Evolutionary conservation across 2,329 filamentous ascomycete species (phyloP), one percentile per base, ranked within the genome.

Genomic region (Scytalidium sp.): DNA sequence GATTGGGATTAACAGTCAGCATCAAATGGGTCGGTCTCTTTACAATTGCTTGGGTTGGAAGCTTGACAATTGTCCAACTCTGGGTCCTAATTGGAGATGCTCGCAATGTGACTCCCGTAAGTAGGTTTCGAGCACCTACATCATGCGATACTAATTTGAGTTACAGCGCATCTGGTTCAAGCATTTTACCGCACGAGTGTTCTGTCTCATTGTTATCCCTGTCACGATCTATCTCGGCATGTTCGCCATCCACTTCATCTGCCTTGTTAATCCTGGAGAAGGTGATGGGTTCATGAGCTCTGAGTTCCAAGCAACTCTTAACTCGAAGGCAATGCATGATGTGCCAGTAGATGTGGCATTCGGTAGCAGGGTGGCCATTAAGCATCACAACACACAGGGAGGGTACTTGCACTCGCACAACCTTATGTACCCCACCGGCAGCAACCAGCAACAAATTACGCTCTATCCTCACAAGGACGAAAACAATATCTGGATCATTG

Each of bases 211-310:
- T 58, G 76, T 96, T 59, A 89, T 99, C 58, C 94, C 94, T 6
- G 59, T 88, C 21, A 84, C 83, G 29, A 96, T 99, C 73, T 99
- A 99, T 75, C 86, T 97, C 78, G 86, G 83, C 64, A 96, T 97
- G 89, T 99, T 99, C 64, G 92, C 83, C 47, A 95, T 99, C 62
- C 94, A 99, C 76, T 99, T 99, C 72, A 60, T 92, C 59, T 95
- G 90, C 75, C 80, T 99, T 40, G 82, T 87, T 52, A 99, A 99
- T 72, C 94, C 94, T 22, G 94, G 94, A 52, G 94, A 99, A 46
- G 94, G 94, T 48, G 94, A 99, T 70, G 94, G 94, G 49, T 99
- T 99, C 77, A 99, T 99, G 94, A 97, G 92, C 66, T 96, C 93
- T 49, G 94, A 99, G 67, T 99, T 99, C 76, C 94, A 99, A 74